Evolutionary conservation across 768 basidiomycete species (phyloP).

Genomic region (Megacollybia marginata): DNA sequence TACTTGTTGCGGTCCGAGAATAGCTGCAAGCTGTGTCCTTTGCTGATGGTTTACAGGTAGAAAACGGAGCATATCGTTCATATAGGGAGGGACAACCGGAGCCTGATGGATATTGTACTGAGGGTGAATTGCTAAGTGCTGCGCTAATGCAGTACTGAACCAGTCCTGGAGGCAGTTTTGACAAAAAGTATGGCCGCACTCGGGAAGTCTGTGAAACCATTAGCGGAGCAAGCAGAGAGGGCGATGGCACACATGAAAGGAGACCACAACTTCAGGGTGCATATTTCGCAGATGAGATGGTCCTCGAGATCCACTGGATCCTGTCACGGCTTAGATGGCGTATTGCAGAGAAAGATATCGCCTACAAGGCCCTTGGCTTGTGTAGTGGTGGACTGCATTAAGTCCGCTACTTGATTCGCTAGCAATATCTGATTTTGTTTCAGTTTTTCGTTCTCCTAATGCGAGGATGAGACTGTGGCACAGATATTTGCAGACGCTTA

Average conservation of each 20-base stretch:
- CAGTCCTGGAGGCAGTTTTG: conserved; percentile 33
- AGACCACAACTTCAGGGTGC: conserved; percentile 33
- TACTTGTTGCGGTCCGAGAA: conserved; percentile 4
- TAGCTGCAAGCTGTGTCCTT: conserved; percentile 8
- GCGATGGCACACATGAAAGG: conserved; percentile 30
- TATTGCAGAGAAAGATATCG: not conserved
- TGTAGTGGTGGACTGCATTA: not conserved
- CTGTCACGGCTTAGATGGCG: conserved; percentile 4
- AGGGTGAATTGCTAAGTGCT: conserved; percentile 25
- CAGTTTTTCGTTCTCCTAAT: not conserved
- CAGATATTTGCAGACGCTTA: not conserved
- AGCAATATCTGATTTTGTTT: not conserved
- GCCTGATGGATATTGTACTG: conserved; percentile 14
- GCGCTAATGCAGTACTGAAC: conserved; percentile 29
- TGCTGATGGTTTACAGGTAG: not conserved
- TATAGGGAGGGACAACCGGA: not conserved
- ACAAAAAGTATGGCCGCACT: conserved; percentile 43
- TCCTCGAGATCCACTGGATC: conserved; percentile 24
- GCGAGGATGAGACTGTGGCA: not conserved
- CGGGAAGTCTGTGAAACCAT: conserved; percentile 24
- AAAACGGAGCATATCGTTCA: not conserved
- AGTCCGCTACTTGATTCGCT: not conserved
- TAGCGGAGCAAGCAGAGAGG: not conserved
- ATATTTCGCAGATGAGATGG: conserved; percentile 33
- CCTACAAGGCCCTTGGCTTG: not conserved